phyloP scores from a whole-genome alignment of 345 rosid species.

The Eucalyptus dawsonii region DNA sequence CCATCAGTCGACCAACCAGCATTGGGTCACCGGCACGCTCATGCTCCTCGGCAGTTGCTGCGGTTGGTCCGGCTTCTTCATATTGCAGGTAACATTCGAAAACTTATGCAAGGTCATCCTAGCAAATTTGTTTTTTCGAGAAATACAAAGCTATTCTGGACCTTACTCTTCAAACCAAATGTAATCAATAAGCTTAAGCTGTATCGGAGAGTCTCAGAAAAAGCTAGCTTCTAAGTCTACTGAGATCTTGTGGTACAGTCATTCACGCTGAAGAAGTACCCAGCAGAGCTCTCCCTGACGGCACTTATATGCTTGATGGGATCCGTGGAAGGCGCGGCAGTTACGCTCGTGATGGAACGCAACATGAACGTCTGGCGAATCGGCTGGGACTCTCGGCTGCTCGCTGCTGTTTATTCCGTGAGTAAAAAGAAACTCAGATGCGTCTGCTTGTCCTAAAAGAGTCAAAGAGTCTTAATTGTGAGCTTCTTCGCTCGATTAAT shows the following conservation, averaged over 20 bases:
- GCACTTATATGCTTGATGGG: constrained; percentile 70
- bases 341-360: constrained; percentile 52
- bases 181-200: background rate
- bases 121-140: background rate
- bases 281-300: constrained; percentile 86
- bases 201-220: background rate
- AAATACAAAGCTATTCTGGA: background rate
- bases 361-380: constrained; percentile 63
- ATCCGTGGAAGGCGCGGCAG: constrained; percentile 35
- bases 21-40: constrained; percentile 59
- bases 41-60: constrained; percentile 47
- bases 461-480: background rate
- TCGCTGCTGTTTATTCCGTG: constrained; percentile 77
- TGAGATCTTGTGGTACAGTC: constrained; percentile 21
- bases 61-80: constrained; percentile 74
- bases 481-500: background rate
- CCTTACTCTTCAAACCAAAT: background rate
- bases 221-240: background rate
- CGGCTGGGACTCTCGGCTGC: constrained; percentile 65
- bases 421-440: background rate
- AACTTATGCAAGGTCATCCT: background rate
- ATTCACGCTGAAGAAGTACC: constrained; percentile 65
- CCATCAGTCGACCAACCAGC: constrained; percentile 22
- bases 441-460: background rate
- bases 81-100: constrained; percentile 41